Conservation (phyloP, 1,139 yeast species). For the Geotrichum reessii region DNA sequence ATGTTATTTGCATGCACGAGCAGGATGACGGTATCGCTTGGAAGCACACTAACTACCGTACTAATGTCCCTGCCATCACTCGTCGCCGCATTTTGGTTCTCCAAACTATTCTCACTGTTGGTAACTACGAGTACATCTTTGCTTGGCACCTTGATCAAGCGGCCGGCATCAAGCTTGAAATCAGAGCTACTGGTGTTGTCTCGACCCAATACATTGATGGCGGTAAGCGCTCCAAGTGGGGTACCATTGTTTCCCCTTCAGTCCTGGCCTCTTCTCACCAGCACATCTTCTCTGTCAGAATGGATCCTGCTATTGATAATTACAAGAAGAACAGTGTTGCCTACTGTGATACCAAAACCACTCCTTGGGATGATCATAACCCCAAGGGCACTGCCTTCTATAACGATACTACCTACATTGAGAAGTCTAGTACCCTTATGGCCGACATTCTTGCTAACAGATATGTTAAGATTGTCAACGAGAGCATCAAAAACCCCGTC, state of each 20-base stretch:
- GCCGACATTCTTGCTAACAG: slow-evolving; percentile 75
- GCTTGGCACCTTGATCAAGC: slow-evolving; percentile 76
- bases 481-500: slow-evolving; percentile 67
- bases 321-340: slow-evolving; percentile 66
- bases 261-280: slow-evolving; percentile 88
- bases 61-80: slow-evolving; percentile 64
- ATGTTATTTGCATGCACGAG: slow-evolving; percentile 84
- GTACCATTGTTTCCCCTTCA: slow-evolving; percentile 79
- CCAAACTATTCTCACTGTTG: slow-evolving; percentile 85
- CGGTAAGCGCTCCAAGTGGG: slow-evolving; percentile 71
- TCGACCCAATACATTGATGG: slow-evolving; percentile 71
- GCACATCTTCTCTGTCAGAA: slow-evolving; percentile 76
- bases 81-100: slow-evolving; percentile 82
- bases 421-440: slow-evolving; percentile 66
- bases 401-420: slow-evolving; percentile 58
- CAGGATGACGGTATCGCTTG: slow-evolving; percentile 77
- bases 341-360: slow-evolving; percentile 64
- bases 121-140: slow-evolving; percentile 80
- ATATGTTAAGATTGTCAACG: slow-evolving; percentile 69
- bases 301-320: slow-evolving; percentile 85
- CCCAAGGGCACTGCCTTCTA: slow-evolving; percentile 74
- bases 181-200: slow-evolving; percentile 80
- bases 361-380: slow-evolving; percentile 56
- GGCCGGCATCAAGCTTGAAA: slow-evolving; percentile 76
- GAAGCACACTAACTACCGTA: slow-evolving; percentile 83